Percentiles rank a stretch among this genome's conserved stretches.
Conservation (phyloP, 306 rosid species). For the Quercus cerris region DNA sequence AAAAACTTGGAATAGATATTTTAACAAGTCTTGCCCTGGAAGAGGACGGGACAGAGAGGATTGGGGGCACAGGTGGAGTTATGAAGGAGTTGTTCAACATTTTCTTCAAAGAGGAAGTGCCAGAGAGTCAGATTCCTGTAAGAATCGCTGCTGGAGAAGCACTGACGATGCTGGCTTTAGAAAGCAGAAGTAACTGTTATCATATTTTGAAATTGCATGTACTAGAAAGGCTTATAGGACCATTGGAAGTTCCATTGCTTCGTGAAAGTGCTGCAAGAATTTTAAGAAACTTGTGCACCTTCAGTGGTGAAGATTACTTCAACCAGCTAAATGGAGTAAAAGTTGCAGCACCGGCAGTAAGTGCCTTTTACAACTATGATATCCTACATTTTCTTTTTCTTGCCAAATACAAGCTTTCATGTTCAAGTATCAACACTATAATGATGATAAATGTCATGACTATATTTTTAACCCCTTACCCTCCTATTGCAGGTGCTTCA, state of each 20-base stretch:
- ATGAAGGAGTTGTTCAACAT: conserved; percentile 70
- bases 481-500: conserved; percentile 47
- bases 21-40: conserved; percentile 76
- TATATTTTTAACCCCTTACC: conserved; percentile 14
- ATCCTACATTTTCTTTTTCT: not conserved
- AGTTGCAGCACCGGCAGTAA: conserved; percentile 74
- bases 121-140: conserved; percentile 37
- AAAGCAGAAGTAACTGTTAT: conserved; percentile 68
- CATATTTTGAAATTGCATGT: conserved; percentile 55
- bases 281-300: conserved; percentile 70
- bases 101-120: conserved; percentile 43
- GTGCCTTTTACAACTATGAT: conserved; percentile 25
- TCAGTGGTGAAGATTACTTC: conserved; percentile 57
- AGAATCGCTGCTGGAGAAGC: conserved; percentile 84
- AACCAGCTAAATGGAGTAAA: conserved; percentile 50
- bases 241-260: conserved; percentile 56
- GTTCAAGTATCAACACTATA: not conserved
- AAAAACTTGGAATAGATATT: conserved; percentile 79
- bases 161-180: conserved; percentile 80
- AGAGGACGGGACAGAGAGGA: conserved; percentile 75
- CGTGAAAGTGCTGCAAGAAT: conserved; percentile 73
- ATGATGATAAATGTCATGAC: not conserved
- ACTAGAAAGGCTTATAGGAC: conserved; percentile 47
- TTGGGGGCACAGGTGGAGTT: conserved; percentile 87
- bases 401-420: conserved; percentile 1